Percentiles rank a stretch among this genome's conserved stretches.
Evolutionary conservation across 75 land plant genomes (phyloP).

Genomic region (Ceratopteris richardii): DNA sequence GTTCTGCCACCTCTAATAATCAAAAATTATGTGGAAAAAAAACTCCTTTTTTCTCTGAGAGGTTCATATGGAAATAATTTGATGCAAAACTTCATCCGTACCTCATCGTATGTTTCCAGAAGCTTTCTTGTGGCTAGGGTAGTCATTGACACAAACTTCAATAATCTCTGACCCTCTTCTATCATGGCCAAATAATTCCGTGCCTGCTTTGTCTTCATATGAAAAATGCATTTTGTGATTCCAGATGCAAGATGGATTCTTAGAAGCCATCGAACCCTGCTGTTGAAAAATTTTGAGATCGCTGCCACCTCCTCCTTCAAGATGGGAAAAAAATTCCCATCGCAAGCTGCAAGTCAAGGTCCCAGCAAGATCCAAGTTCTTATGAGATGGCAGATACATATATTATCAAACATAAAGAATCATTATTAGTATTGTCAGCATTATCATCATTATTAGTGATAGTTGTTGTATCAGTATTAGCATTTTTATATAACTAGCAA

Average conservation of each 20-base stretch:
- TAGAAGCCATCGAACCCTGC: conserved; percentile 14
- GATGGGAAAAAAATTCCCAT: conserved; percentile 22
- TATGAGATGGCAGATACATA: no score
- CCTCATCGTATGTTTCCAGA: conserved; percentile 83
- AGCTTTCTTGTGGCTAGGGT: conserved; percentile 70
- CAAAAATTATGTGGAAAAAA: no score
- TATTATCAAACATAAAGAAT: no score
- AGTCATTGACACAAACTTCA: conserved; percentile 69
- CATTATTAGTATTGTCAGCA: no score
- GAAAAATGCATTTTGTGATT: conserved; percentile 12
- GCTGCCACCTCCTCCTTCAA: conserved; percentile 18
- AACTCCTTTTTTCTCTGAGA: no score
- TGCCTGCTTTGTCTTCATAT: conserved; percentile 7
- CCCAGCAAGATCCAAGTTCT: no score
- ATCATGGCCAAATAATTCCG: conserved; percentile 12
- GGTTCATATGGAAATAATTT: no score
- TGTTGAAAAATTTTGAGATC: conserved; percentile 19
- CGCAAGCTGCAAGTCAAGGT: conserved; percentile 13
- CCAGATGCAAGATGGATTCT: conserved; percentile 22
- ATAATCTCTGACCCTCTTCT: conserved; percentile 30
- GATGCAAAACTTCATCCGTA: conserved; percentile 8
- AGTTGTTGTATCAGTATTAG: no score
- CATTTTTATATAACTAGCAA: no score
- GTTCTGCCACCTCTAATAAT: no score
- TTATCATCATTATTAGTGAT: no score